These are phyloP conservation scores for Cyberlindnera bimundalis DNA, from an alignment of 805 yeast species.

Conservation along the genomic window DNA sequence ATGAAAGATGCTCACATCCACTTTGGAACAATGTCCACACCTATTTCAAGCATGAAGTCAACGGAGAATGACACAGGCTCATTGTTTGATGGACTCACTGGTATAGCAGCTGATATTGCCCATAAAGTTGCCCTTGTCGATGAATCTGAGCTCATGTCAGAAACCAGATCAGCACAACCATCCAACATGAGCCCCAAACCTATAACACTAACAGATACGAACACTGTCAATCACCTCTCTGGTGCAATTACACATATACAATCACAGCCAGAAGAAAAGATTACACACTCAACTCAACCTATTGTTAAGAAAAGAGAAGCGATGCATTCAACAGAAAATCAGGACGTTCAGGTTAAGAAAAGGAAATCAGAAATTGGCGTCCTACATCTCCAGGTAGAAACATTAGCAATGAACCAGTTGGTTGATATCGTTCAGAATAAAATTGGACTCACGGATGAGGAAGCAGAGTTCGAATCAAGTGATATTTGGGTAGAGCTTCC, in stretches of 20 bases:
- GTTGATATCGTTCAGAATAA: slow-evolving; percentile 7
- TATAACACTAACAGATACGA: too few relatives aligned
- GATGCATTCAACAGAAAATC: background rate
- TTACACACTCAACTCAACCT: too few relatives aligned
- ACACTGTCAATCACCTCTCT: too few relatives aligned
- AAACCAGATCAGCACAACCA: background rate
- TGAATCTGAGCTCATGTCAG: slow-evolving; percentile 3
- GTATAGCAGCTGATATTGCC: slow-evolving; percentile 10
- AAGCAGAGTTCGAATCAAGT: slow-evolving; percentile 23
- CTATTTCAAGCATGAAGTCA: too few relatives aligned
- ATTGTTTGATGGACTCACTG: slow-evolving; percentile 16
- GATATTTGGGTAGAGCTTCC: slow-evolving; percentile 28
- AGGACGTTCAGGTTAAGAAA: slow-evolving; percentile 13
- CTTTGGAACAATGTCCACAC: slow-evolving; percentile 6
- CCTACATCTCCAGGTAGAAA: slow-evolving; percentile 20
- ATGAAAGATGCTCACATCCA: slow-evolving; percentile 3
- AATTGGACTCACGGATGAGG: slow-evolving; percentile 28
- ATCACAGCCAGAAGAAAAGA: too few relatives aligned
- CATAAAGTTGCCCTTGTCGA: slow-evolving; percentile 2
- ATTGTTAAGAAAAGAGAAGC: background rate
- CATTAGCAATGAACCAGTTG: slow-evolving; percentile 9
- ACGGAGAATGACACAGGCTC: too few relatives aligned
- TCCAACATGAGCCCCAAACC: slow-evolving; percentile 5
- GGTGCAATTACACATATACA: too few relatives aligned
- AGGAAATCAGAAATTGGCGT: slow-evolving; percentile 17